Conservation (phyloP, 2,329 filamentous ascomycete genomes). For the Sclerotinia nivalis region DNA sequence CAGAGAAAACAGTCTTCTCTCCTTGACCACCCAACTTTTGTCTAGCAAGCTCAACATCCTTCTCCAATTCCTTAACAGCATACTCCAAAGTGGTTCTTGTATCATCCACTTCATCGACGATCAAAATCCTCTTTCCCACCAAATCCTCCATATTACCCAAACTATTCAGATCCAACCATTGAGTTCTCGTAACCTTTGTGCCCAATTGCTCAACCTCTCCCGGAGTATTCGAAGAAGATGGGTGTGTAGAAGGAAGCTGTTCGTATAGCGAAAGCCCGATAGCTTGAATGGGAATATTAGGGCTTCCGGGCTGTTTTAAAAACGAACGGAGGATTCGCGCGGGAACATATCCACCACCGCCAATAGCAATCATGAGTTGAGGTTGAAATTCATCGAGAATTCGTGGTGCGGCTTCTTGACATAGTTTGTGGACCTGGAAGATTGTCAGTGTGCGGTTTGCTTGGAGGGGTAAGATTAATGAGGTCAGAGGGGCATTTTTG, state of each 20-base stretch:
- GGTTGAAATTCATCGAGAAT: slow-evolving; percentile 87
- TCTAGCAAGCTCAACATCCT: slow-evolving; percentile 85
- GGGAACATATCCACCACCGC: slow-evolving; percentile 94
- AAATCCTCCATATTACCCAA: slow-evolving; percentile 83
- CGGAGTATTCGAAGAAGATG: slow-evolving; percentile 50
- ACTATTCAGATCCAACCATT: slow-evolving; percentile 92
- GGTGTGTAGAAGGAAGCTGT: slow-evolving; percentile 61
- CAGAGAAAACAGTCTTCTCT: slow-evolving; percentile 84
- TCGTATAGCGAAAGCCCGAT: slow-evolving; percentile 98
- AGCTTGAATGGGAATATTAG: slow-evolving; percentile 98
- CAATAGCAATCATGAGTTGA: slow-evolving; percentile 97
- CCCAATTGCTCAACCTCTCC: slow-evolving; percentile 67
- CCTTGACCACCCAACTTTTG: slow-evolving; percentile 68
- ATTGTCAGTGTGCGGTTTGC: slow-evolving; percentile 30
- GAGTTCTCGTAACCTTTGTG: slow-evolving; percentile 93
- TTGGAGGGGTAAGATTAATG: slow-evolving; percentile 24
- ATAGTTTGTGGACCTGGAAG: slow-evolving; percentile 89
- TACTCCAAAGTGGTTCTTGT: slow-evolving; percentile 93
- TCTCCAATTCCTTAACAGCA: slow-evolving; percentile 87
- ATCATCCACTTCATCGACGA: slow-evolving; percentile 95
- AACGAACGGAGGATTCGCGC: slow-evolving; percentile 97
- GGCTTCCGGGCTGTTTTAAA: slow-evolving; percentile 80
- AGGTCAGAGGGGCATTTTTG: slow-evolving; percentile 3
- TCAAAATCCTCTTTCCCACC: slow-evolving; percentile 87
- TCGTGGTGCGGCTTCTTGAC: slow-evolving; percentile 76